These are phyloP conservation scores for Tephrocybe sp. DNA, from an alignment of 768 basidiomycete species.

Conservation along the genomic window DNA sequence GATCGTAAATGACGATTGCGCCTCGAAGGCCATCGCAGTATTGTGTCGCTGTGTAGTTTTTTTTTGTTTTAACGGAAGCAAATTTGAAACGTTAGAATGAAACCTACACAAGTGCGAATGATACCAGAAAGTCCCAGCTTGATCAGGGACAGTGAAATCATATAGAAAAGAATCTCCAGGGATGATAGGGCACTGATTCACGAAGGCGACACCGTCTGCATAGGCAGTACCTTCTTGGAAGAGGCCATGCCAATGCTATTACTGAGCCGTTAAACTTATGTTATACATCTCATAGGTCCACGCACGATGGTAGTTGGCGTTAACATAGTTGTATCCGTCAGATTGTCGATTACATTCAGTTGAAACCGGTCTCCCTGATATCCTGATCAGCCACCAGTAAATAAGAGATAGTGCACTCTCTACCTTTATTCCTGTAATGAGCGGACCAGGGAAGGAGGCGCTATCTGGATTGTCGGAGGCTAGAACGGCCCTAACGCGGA, in stretches of 20 bases:
- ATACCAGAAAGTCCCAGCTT: not conserved
- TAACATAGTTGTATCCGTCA: conserved; percentile 21
- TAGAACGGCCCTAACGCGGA: conserved; percentile 26
- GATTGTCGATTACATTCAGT: conserved; percentile 19
- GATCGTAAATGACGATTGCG: not conserved
- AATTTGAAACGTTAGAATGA: too few relatives aligned
- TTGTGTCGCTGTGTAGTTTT: not conserved
- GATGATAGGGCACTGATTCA: not conserved
- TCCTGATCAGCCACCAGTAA: not conserved
- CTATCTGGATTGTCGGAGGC: conserved; percentile 13
- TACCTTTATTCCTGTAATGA: conserved; percentile 27
- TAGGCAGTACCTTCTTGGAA: not conserved
- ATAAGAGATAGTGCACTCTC: not conserved
- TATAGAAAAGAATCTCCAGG: not conserved
- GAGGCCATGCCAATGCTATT: not conserved
- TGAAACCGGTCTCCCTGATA: conserved; percentile 19
- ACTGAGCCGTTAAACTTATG: not conserved
- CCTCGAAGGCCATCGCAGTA: not conserved
- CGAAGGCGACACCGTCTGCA: not conserved
- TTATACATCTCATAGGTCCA: not conserved
- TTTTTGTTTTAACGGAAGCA: not conserved
- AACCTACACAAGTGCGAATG: not conserved
- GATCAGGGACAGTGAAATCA: not conserved
- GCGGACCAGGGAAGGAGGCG: conserved; percentile 27
- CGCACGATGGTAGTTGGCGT: conserved; percentile 8